Base-by-base conservation (phyloP, 1,284 basidiomycete genomes). In the Ganoderma lingzhi region DNA sequence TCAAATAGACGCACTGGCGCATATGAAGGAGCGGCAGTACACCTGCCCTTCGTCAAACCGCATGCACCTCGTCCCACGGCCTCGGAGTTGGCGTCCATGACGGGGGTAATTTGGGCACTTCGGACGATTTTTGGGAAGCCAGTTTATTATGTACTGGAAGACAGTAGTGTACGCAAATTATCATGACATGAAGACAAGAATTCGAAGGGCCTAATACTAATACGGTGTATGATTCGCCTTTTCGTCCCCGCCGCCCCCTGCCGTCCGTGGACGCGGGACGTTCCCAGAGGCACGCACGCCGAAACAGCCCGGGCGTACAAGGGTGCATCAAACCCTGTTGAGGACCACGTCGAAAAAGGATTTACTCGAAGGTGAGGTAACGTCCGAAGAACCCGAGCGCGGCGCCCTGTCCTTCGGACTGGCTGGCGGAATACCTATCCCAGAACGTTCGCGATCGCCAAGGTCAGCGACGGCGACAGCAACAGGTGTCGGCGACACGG, bases 281-380 rank as follows among this genome's bases (percentile, higher is more conserved):
- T 10, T 4, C 1, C 10, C 10, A 30, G 23, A 28, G 51, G 51
- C 3, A 53, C 51, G 51, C 9, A 23, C 30, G 30, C 53, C 53
- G 53, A 30, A 28, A 15, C 15, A 56, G 10, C 30, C 15, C 30
- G 15, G 15, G 17, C 30, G 28, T 23, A 58, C 23, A 6, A 14
- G 37, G 3, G 28, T 37, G 14, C 44, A 15, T 51, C 37, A 66
- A 15, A 35, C 32, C n/a, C 37, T 10, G 48, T 62, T 67, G 15
- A 67, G 51, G 3, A 67, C 65, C n/a, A 67, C 41, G 37, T 62
- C 58, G 28, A 67, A 58, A 48, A 45, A 67, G 2, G 59, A 59
- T 48, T 32, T 62, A 19, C 65, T 30, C 2, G 48, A 37, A 2
- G 61, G 62, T 28, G 28, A 6, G 39, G 30, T 39, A 39, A 23